These are phyloP conservation scores for Sporothrix sp. DNA, from an alignment of 2,329 filamentous ascomycete species.

Conservation along the genomic window DNA sequence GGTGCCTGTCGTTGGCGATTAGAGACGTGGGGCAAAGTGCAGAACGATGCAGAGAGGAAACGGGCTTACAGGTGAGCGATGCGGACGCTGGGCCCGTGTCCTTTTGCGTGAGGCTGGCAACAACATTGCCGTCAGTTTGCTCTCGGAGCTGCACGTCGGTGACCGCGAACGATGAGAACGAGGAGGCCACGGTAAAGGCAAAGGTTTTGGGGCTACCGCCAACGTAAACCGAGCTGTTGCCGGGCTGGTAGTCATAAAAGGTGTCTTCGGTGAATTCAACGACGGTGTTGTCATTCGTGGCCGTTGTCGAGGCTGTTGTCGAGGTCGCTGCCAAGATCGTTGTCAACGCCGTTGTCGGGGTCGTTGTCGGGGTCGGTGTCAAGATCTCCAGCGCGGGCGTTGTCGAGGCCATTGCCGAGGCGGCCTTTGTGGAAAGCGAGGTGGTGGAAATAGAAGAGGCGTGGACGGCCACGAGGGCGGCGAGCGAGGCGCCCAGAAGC, in stretches of 20 bases:
- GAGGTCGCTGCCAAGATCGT: too few relatives aligned
- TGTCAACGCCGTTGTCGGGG: too few relatives aligned
- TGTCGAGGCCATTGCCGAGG: too few relatives aligned
- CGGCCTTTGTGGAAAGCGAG: too few relatives aligned
- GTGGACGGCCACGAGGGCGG: not conserved
- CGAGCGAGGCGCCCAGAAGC: not conserved
- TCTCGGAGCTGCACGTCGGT: not conserved
- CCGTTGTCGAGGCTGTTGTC: not conserved
- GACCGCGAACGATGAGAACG: not conserved
- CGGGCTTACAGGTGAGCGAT: too few relatives aligned
- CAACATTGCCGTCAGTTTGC: not conserved
- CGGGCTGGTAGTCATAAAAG: not conserved
- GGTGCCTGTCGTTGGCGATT: too few relatives aligned
- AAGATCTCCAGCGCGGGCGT: too few relatives aligned
- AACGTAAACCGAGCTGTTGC: not conserved
- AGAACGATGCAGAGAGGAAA: too few relatives aligned
- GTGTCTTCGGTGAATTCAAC: not conserved
- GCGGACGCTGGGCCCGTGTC: not conserved
- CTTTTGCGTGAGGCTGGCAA: not conserved
- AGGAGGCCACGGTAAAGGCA: not conserved
- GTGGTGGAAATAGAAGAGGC: not conserved
- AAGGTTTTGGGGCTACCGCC: not conserved
- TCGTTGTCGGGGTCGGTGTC: too few relatives aligned
- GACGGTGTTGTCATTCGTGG: not conserved
- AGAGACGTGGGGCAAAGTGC: too few relatives aligned